Evolutionary conservation across 2,329 filamentous ascomycete species (phyloP), one percentile per base, ranked within the genome.

Genomic region (Calycina herbarum): DNA sequence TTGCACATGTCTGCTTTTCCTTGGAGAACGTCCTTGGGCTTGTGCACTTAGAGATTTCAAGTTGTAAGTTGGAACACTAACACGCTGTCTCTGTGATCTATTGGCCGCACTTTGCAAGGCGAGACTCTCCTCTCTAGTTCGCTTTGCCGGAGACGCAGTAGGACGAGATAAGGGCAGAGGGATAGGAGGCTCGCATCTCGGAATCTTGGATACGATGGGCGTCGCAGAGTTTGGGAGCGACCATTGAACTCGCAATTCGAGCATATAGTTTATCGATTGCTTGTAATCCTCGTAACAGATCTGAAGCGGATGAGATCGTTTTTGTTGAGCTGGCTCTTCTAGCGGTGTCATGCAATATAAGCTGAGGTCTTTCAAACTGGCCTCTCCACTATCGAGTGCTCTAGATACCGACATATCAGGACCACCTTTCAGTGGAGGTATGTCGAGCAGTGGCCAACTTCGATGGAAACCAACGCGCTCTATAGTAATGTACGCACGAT

Each of bases 41-140:
- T 84, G 83, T 70, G 85, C 84, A 73, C 82, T 87, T 17, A 88
- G 76, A 13, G 82, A 78, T 72, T 86, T 88, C 45, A 88, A 75
- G 68, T 89, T 89, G 72, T 89, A 89, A 27, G 81, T 80, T 11
- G 69, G 8, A 15, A 71, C 68, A 60, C 64, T 66, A 7, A 62
- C 63, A 29, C 72, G 68, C 13, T 64, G 68, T 61, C 73, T 71
- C 15, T 68, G 65, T 31, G 65, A 65, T 51, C 73, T 72, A 58
- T 29, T 66, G 42, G 68, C 66, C 29, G 67, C 66, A 29, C 68
- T 72, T n/a, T 69, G 56, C 20, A 66, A 57, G 10, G 57, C 31
- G 20, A 61, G 35, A 11, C 40, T 42, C 13, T 67, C 63, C 57
- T 65, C 66, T 7, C 17, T 24, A 54, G 61, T 66, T 10, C 38